These are phyloP conservation scores for Auxenochlorella pyrenoidosa DNA, from an alignment of 139 green algal species.

Conservation along the genomic window DNA sequence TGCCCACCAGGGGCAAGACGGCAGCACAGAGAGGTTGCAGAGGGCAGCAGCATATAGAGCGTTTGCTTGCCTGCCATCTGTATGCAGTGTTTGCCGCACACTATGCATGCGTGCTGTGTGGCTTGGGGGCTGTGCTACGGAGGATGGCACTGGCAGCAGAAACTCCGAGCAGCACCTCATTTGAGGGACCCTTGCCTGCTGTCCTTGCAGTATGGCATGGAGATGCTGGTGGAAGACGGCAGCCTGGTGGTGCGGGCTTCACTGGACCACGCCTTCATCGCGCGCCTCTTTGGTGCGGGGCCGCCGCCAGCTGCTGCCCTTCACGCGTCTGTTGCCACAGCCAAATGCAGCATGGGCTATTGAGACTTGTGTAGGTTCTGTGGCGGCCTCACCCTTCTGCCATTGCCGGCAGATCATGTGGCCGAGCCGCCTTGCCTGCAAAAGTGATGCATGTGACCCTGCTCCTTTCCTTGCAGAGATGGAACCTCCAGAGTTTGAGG, in stretches of 20 bases:
- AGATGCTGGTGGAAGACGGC: slow-evolving; percentile 36
- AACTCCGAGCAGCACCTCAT: no score
- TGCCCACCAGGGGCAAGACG: no score
- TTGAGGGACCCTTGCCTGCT: not conserved
- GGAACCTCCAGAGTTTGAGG: slow-evolving; percentile 11
- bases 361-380: no score
- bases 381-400: no score
- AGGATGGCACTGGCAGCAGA: no score
- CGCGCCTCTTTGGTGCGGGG: slow-evolving; percentile 37
- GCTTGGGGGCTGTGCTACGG: no score
- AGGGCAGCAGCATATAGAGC: no score
- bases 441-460: not conserved
- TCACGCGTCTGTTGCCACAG: no score
- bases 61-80: not conserved
- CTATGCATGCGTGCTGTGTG: not conserved
- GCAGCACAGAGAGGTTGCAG: no score
- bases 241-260: slow-evolving; percentile 15
- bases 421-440: no score
- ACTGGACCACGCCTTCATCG: slow-evolving; percentile 34
- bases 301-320: not conserved
- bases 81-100: not conserved
- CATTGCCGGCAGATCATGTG: not conserved
- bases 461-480: not conserved
- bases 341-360: no score
- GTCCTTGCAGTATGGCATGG: slow-evolving; percentile 23